These are phyloP conservation scores for Hymenoscyphus repandus DNA, from an alignment of 2,329 filamentous ascomycete genomes.

Conservation along the genomic window DNA sequence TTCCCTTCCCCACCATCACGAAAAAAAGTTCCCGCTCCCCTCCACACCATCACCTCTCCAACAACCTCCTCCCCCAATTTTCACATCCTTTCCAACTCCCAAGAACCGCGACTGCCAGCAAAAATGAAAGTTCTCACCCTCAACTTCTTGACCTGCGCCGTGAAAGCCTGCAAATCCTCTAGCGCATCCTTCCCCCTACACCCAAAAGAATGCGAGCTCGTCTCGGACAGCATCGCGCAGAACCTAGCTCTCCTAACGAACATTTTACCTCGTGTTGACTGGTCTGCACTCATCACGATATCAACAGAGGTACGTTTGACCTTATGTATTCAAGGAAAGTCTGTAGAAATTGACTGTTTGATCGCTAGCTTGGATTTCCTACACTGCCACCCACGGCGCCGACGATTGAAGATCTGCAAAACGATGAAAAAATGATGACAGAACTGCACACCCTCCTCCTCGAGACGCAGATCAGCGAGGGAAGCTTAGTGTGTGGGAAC, in stretches of 20 bases:
- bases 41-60: background rate
- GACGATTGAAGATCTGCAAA: constrained; percentile 54
- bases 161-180: constrained; percentile 86
- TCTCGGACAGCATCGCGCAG: constrained; percentile 74
- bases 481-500: constrained; percentile 82
- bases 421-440: constrained; percentile 63
- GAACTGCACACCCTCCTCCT: constrained; percentile 79
- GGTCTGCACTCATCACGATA: constrained; percentile 71
- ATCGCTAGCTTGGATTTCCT: constrained; percentile 68
- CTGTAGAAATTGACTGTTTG: background rate
- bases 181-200: constrained; percentile 82
- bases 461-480: constrained; percentile 85
- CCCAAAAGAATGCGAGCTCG: constrained; percentile 85
- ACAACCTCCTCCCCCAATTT: background rate
- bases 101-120: background rate
- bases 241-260: constrained; percentile 79
- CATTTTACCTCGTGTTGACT: constrained; percentile 82
- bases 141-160: constrained; percentile 94
- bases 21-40: constrained; percentile 9
- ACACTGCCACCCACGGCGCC: constrained; percentile 61
- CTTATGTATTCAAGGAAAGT: background rate
- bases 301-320: constrained; percentile 62
- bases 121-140: constrained; percentile 90
- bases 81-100: background rate
- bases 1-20: background rate